Conservation (phyloP, 2,329 filamentous ascomycete genomes). For the Cladosporium sp. region DNA sequence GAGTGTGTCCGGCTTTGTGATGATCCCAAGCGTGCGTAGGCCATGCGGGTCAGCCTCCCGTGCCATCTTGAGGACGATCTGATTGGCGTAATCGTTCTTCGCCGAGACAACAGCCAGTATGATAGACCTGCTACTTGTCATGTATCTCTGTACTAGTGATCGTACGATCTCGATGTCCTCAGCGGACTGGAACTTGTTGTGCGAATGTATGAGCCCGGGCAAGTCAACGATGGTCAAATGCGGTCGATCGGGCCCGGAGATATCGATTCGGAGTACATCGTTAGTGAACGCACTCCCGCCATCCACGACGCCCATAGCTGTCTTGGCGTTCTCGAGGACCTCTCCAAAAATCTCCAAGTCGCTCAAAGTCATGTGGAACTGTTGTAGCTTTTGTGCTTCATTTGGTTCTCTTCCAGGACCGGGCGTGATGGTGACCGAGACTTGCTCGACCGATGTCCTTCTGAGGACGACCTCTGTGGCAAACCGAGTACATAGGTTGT, state of each 20-base stretch:
- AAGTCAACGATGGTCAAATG: constrained; percentile 1
- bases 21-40: constrained; percentile 56
- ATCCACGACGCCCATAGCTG: constrained; percentile 51
- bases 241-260: constrained; percentile 29
- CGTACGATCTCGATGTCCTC: constrained; percentile 35
- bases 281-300: constrained; percentile 41
- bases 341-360: neutral
- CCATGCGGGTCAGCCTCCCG: constrained; percentile 48
- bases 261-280: constrained; percentile 50
- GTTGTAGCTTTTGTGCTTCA: constrained; percentile 3
- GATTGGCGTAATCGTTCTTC: constrained; percentile 55
- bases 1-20: constrained; percentile 49
- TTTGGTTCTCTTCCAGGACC: too few relatives aligned
- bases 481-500: too few relatives aligned
- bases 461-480: too few relatives aligned
- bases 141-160: constrained; percentile 11
- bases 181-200: constrained; percentile 34
- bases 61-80: constrained; percentile 56
- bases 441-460: too few relatives aligned
- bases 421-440: too few relatives aligned
- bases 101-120: constrained; percentile 43
- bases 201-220: constrained; percentile 33
- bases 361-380: constrained; percentile 6
- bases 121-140: constrained; percentile 38
- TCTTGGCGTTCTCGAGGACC: constrained; percentile 32